Conservation (phyloP, 1,284 basidiomycete genomes). For the Apiotrichum gamsii region DNA sequence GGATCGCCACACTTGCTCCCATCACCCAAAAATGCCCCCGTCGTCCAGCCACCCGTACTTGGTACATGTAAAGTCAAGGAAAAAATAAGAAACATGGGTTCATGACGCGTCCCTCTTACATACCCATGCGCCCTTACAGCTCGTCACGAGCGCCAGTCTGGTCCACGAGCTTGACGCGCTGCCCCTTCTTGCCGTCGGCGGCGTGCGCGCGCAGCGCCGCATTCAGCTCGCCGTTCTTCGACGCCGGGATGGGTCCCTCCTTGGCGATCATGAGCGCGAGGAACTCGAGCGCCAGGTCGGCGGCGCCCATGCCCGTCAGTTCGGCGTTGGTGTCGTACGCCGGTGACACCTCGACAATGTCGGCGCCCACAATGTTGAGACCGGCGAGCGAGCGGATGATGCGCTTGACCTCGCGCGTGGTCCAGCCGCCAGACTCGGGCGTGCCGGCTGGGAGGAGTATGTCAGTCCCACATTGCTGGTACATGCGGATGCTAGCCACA, state of each 20-base stretch:
- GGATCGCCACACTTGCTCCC: no score
- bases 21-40: no score
- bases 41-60: no score
- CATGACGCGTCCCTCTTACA: no score
- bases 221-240: conserved; percentile 12
- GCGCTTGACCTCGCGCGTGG: conserved; percentile 45
- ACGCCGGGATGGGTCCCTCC: conserved; percentile 6
- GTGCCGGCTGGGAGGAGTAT: conserved; percentile 30
- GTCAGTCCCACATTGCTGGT: not conserved
- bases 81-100: no score
- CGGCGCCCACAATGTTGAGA: conserved; percentile 53
- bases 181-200: not conserved
- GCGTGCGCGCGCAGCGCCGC: not conserved
- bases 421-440: conserved; percentile 48
- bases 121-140: no score
- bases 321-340: conserved; percentile 46
- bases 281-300: conserved; percentile 42
- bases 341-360: conserved; percentile 51
- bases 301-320: conserved; percentile 43
- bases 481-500: no score
- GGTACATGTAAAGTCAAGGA: no score
- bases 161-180: conserved; percentile 3
- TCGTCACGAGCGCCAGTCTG: conserved; percentile 9
- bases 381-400: conserved; percentile 45
- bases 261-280: conserved; percentile 20